Evolutionary conservation across 139 green algal genomes (phyloP), one percentile per base, ranked within the genome.

Genomic region (Auxenochlorella pyrenoidosa): DNA sequence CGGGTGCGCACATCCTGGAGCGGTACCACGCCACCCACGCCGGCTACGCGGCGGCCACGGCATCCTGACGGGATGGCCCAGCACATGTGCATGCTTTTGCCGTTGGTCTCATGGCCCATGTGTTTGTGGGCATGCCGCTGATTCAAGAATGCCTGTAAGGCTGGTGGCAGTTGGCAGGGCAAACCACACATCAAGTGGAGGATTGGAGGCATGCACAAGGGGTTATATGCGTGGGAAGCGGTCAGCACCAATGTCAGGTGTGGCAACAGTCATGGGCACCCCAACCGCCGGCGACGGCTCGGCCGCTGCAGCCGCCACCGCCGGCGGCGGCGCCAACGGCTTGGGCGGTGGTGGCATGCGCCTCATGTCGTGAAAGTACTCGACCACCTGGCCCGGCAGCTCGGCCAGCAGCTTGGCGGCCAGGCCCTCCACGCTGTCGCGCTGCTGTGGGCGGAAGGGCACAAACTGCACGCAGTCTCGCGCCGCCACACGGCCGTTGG

Each of bases 381-480:
- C 58, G 36, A 88, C 84, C 43, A 86, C 82, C 66, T 86, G 82
- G 2, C 90, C 92, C 4, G 90, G 92, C 73, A 95, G 88, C 89
- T 94, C 92, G 34, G 85, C 85, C 73, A 95, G 88, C 73, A 93
- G 79, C 90, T 94, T 78, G 65, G 68, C 22, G 15, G 90, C 92
- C 66, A 93, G 83, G 1, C 34, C 83, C 28, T 87, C 63, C 60
- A 79, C 79, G 5, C 84, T 72, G 73, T 92, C 87, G 75, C 90
- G 47, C 40, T 60, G 28, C 40, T 24, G 10, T 13, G 75, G 79
- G 36, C 58, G 47, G 30, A 83, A 41, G 28, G 60, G 75, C 40
- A 93, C 89, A 79, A 95, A 94, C 88, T 95, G 92, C 19, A 95
- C 92, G 21, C 91, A 88, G 91, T 94, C 92, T n/a, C 91, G 89